These are phyloP conservation scores for Nicotiana paniculata DNA, from an alignment of 257 asterid genomes.

Conservation along the genomic window DNA sequence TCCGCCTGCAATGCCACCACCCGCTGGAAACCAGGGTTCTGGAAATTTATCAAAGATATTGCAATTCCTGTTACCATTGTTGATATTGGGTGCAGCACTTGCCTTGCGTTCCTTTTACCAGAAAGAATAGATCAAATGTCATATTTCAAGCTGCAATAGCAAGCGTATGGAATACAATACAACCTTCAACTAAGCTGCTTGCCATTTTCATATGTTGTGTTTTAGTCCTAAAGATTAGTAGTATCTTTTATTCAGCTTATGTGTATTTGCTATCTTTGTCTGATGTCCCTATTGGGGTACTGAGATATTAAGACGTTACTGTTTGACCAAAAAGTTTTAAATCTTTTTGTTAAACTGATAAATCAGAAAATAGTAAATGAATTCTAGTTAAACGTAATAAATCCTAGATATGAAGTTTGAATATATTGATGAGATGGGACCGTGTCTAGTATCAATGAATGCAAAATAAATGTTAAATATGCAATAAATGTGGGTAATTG, in stretches of 20 bases:
- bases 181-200: neutral
- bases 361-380: too few relatives aligned
- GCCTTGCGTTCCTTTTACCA: constrained; percentile 32
- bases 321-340: too few relatives aligned
- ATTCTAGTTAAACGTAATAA: too few relatives aligned
- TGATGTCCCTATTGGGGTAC: neutral
- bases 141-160: neutral
- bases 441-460: too few relatives aligned
- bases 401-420: too few relatives aligned
- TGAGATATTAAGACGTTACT: neutral
- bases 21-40: constrained; percentile 14
- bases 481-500: too few relatives aligned
- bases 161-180: neutral
- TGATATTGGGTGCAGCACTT: constrained; percentile 39
- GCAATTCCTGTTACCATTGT: constrained; percentile 36
- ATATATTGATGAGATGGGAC: too few relatives aligned
- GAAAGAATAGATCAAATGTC: constrained; percentile 20
- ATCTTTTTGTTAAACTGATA: too few relatives aligned
- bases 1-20: constrained; percentile 8
- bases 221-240: neutral
- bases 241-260: neutral
- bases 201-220: neutral
- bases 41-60: constrained; percentile 25
- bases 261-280: neutral
- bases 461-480: too few relatives aligned